Evolutionary conservation across 176 grass and related monocot genomes (phyloP), one percentile per base, ranked within the genome.

Genomic region (Paspalum notatum): DNA sequence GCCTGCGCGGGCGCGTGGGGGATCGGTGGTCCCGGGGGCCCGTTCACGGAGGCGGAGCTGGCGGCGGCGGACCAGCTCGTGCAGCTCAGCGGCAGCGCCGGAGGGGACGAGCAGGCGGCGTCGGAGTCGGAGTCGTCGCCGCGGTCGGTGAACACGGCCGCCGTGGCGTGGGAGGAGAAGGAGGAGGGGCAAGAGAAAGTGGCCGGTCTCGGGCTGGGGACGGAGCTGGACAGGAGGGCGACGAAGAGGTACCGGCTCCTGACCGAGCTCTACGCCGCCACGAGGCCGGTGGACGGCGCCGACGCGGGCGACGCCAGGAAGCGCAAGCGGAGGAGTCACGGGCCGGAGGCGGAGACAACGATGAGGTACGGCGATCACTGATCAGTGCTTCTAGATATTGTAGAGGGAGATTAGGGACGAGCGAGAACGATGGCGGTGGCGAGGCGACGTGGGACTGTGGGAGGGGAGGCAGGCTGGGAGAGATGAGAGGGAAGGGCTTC

Each of bases 21-120:
- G 59, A 38, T 41, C 46, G 60, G 10, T 13, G 58, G 43, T 0
- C 43, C 43, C 5, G 4, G 59, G 5, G 84, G 41, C 18, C 46
- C 84, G 64, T 93, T 93, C 77, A 89, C 94, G 42, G 83, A 76
- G 39, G 72, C 83, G 6, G 94, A 97, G 72, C 72, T 97, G 42
- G 91, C 71, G 38, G 88, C 84, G 39, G 88, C 86, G 9, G 88
- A 91, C 72, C 86, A 74, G 5, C 90, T 97, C 43, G 73, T 97
- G 66, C 91, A 91, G 64, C 88, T 97, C 53, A 87, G 94, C 73
- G 77, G 66, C 63, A 64, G 83, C 53, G 13, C 9, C 1, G 87
- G 65, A 21, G 57, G 5, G 15, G 75, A 11, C 12, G 82, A 57
- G 21, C 74, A 26, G 22, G 56, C 22, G 2, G 46, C 64, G 26